Percentiles rank a stretch among this genome's conserved stretches.
These are phyloP conservation scores for Penicillium coffeae DNA, from an alignment of 495 filamentous ascomycete genomes.

Conservation along the genomic window DNA sequence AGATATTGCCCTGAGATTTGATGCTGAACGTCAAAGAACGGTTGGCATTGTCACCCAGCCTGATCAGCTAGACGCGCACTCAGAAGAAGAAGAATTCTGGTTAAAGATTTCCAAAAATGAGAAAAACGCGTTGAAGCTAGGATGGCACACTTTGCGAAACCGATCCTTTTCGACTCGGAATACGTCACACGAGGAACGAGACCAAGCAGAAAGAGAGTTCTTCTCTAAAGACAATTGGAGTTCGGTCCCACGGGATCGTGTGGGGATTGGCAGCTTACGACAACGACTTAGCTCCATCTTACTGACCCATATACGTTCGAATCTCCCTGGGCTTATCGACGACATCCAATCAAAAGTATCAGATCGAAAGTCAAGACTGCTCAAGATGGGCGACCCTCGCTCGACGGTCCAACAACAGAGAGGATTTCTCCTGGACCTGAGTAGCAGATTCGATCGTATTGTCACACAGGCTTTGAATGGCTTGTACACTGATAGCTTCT, in stretches of 20 bases:
- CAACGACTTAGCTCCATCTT: slow-evolving; percentile 39
- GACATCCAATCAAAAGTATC: slow-evolving; percentile 29
- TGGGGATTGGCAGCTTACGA: slow-evolving; percentile 38
- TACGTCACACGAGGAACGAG: slow-evolving; percentile 20
- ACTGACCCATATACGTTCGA: slow-evolving; percentile 37
- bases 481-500: slow-evolving; percentile 54
- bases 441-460: slow-evolving; percentile 48
- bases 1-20: slow-evolving; percentile 16
- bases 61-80: slow-evolving; percentile 25
- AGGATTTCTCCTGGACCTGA: slow-evolving; percentile 49
- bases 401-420: slow-evolving; percentile 48
- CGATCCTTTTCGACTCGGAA: slow-evolving; percentile 41
- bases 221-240: slow-evolving; percentile 37
- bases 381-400: slow-evolving; percentile 48
- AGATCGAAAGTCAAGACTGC: slow-evolving; percentile 21
- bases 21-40: slow-evolving; percentile 31
- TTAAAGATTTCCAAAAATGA: slow-evolving; percentile 56
- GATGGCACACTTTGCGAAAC: slow-evolving; percentile 69
- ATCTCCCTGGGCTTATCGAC: slow-evolving; percentile 29
- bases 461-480: slow-evolving; percentile 51
- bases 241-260: slow-evolving; percentile 12
- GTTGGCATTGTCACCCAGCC: slow-evolving; percentile 51
- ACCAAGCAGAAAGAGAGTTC: slow-evolving; percentile 28
- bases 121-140: slow-evolving; percentile 58
- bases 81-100: slow-evolving; percentile 40